A percentile compares a stretch with the other conserved stretches of the same genome.
Conservation (phyloP, 345 rosid species). For the Eucalyptus leucophloia region DNA sequence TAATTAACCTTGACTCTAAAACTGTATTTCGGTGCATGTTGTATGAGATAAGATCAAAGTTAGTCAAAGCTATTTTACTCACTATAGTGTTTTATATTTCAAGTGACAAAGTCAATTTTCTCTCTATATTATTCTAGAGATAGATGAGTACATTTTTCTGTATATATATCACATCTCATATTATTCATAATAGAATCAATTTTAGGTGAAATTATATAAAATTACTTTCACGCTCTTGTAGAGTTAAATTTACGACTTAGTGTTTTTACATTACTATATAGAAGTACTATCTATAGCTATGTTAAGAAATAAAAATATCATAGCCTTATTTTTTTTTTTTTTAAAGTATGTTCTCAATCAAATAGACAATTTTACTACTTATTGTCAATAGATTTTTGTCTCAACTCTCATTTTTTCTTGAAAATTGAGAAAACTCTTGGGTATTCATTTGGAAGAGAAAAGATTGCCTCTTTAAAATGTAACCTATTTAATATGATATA, state of each 20-base stretch:
- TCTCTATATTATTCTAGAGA: neutral
- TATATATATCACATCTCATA: neutral
- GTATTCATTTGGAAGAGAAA: neutral
- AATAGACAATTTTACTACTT: neutral
- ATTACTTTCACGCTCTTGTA: neutral
- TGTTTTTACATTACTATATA: too few relatives aligned
- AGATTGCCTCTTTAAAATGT: too few relatives aligned
- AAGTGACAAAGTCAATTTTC: neutral
- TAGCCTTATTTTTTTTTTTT: too few relatives aligned
- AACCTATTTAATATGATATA: too few relatives aligned
- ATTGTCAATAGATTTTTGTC: neutral
- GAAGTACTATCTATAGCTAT: too few relatives aligned
- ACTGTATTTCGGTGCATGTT: neutral
- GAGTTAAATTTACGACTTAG: neutral
- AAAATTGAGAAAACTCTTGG: neutral
- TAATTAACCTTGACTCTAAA: neutral
- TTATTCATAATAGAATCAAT: neutral
- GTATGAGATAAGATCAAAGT: neutral
- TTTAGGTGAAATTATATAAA: neutral
- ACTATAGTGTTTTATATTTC: neutral
- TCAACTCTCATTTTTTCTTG: neutral
- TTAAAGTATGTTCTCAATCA: neutral
- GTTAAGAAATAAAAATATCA: too few relatives aligned
- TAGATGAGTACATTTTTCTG: neutral
- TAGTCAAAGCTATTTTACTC: neutral